Percentiles rank a stretch among this genome's conserved stretches.
Evolutionary conservation across 2,329 filamentous ascomycete species (phyloP).

Genomic region (Rhynchosporium agropyri): DNA sequence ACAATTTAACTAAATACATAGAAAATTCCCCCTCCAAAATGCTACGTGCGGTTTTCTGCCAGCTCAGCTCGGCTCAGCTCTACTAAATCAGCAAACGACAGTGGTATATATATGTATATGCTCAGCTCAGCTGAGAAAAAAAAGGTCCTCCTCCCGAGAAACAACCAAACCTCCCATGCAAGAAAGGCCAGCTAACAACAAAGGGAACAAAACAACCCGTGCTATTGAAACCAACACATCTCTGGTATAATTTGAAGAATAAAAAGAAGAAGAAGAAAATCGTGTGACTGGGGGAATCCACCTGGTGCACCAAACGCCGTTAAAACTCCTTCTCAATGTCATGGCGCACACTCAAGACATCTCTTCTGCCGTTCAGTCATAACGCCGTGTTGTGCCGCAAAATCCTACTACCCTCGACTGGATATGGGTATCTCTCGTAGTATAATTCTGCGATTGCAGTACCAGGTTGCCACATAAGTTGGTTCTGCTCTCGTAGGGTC

Average conservation of each 20-base stretch:
- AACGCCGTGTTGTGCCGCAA: slow-evolving; percentile 5
- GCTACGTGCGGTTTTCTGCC: too few species aligned
- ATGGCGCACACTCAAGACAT: slow-evolving; percentile 6
- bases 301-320: slow-evolving; percentile 7
- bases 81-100: neutral
- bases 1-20: too few species aligned
- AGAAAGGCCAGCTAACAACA: too few species aligned
- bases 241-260: slow-evolving; percentile 8
- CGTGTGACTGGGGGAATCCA: neutral
- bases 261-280: too few species aligned
- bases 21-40: too few species aligned
- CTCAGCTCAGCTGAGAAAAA: neutral
- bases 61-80: neutral
- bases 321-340: slow-evolving; percentile 7
- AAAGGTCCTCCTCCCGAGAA: neutral
- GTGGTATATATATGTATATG: neutral
- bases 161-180: too few species aligned
- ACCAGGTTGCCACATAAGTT: neutral
- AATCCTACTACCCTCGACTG: neutral
- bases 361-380: slow-evolving; percentile 13
- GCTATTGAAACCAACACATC: slow-evolving; percentile 13
- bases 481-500: neutral
- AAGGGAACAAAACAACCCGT: neutral
- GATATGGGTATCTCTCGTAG: neutral
- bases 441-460: neutral